Evolutionary conservation across 805 yeast species (phyloP), one percentile per base, ranked within the genome.

Genomic region (Tetrapisispora taiwanensis): DNA sequence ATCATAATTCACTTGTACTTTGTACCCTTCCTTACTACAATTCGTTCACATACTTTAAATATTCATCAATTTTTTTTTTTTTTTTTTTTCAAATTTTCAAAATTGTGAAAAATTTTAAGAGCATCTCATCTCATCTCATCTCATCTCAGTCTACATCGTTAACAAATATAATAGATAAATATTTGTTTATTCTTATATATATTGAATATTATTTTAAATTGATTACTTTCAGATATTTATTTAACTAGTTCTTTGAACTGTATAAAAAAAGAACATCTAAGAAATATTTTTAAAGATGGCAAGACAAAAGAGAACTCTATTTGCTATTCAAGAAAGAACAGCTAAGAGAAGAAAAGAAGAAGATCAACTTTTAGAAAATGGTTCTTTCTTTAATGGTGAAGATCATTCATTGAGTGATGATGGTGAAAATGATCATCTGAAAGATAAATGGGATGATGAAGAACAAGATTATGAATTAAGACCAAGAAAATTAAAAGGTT

Each of bases 381-480:
- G 59, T 36, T 39, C 51, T 12, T 49, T 59, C 27, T 52, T 56
- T 18, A 42, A 53, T 14, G 57, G 51, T 24, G 40, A 37, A 37
- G 54, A 52, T 18, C 56, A 52, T 30, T 55, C 49, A 14, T 47
- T 50, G 20, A 5, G 34, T 36, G 39, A 34, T 30, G 44, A 32
- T 24, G 46, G 44, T 31, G 44, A 44, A 18, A 28, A 36, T 34
- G 41, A 42, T 15, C 38, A 46, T 24, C 7, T 15, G 9, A 46
- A 49, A 17, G 62, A 54, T 6, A 53, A 49, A 14, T 78, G 81
- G 82, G 86, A 79, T n/a, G 74, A 81, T 45, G 81, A 75, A 46
- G 94, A 85, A 54, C 84, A 79, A 55, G 89, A 78, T 44, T 88
- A 86, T 54, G 97, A 89, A 59, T 63, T 71, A 51, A 65, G 59